Percentiles rank a stretch among this genome's conserved stretches.
These are phyloP conservation scores for Ilyonectria mors-panacis DNA, from an alignment of 2,329 filamentous ascomycete species.

Conservation along the genomic window DNA sequence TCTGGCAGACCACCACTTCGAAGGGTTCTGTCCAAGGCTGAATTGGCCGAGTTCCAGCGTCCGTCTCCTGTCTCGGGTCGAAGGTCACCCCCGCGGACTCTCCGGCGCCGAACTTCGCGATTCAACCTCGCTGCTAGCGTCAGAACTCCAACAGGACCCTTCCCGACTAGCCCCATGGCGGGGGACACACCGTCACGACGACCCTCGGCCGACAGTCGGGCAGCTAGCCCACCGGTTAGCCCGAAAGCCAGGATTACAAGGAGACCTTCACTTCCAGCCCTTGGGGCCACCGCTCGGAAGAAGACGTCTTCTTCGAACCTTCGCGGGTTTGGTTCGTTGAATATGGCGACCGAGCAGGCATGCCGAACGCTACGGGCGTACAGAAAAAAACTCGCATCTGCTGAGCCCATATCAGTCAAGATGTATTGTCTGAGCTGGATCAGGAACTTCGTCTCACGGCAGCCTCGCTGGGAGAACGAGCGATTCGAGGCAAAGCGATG, in stretches of 20 bases:
- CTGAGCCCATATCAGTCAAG: conserved; percentile 71
- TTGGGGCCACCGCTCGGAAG: conserved; percentile 63
- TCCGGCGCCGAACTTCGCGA: conserved; percentile 70
- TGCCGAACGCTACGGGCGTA: conserved; percentile 74
- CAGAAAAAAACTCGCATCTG: conserved; percentile 73
- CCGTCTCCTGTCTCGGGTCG: conserved; percentile 63
- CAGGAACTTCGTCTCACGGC: conserved; percentile 75
- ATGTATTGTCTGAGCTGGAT: conserved; percentile 73
- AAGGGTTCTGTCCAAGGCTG: conserved; percentile 87
- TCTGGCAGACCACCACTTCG: conserved; percentile 81
- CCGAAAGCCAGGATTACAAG: conserved; percentile 64
- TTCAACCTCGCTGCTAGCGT: conserved; percentile 59
- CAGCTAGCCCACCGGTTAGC: conserved; percentile 65
- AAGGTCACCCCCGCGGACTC: conserved; percentile 68
- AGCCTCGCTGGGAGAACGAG: conserved; percentile 71
- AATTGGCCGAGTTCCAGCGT: conserved; percentile 84
- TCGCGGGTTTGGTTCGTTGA: conserved; percentile 69
- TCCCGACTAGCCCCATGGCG: conserved; percentile 59
- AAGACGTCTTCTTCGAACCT: conserved; percentile 64
- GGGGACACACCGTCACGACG: conserved; percentile 65
- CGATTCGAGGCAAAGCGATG: conserved; percentile 67
- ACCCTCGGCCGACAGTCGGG: conserved; percentile 60
- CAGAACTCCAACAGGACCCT: conserved; percentile 57
- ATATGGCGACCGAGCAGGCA: conserved; percentile 75
- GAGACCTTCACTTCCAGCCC: conserved; percentile 68